Percentiles rank a stretch among this genome's conserved stretches.
Conservation (phyloP, 1,139 yeast species). For the Scheffersomyces illinoinensis region DNA sequence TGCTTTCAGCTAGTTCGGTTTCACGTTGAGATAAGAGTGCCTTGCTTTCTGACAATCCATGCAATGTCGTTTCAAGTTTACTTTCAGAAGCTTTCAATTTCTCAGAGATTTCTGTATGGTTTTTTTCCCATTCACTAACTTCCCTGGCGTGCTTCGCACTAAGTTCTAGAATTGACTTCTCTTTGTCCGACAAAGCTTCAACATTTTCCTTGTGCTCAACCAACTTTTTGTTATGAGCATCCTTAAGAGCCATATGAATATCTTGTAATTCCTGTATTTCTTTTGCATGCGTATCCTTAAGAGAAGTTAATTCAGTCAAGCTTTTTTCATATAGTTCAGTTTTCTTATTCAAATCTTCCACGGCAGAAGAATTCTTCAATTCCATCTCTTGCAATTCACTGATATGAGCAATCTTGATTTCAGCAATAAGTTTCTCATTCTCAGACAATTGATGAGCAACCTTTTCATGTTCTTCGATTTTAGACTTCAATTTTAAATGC, state of each 20-base stretch:
- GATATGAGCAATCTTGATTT: background rate
- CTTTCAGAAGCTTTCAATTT: background rate
- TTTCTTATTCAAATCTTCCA: background rate
- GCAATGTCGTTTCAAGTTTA: background rate
- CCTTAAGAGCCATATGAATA: background rate
- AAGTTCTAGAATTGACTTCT: background rate
- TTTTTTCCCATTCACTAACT: background rate
- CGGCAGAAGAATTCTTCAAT: background rate
- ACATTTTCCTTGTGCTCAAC: background rate
- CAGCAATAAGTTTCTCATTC: background rate
- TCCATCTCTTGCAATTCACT: background rate
- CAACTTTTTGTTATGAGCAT: background rate
- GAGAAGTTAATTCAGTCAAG: background rate
- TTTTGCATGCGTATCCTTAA: background rate
- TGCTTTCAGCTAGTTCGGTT: background rate
- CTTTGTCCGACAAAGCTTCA: background rate
- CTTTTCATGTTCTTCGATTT: constrained; percentile 1
- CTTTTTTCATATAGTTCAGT: background rate
- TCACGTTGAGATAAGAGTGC: background rate
- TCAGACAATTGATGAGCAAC: background rate
- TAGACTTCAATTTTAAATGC: background rate
- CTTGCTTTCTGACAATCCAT: background rate
- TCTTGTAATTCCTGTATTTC: background rate
- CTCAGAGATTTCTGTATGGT: background rate
- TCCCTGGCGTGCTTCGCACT: background rate